A percentile compares a stretch with the other conserved stretches of the same genome.
Evolutionary conservation across 345 rosid species (phyloP).

Genomic region (Angophora floribunda): DNA sequence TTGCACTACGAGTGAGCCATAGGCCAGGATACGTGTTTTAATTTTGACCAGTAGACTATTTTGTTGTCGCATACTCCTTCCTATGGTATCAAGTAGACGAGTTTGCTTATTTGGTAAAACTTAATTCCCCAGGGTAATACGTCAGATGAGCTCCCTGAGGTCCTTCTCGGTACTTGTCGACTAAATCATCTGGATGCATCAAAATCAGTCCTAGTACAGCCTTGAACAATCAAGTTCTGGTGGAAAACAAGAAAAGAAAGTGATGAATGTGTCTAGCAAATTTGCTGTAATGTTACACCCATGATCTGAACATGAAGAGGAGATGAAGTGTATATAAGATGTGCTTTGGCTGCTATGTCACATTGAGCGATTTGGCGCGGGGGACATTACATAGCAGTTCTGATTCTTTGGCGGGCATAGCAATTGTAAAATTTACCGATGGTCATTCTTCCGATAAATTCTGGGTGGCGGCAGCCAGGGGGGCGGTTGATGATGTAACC

Average conservation of each 20-base stretch:
- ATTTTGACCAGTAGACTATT: neutral
- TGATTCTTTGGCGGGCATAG: neutral
- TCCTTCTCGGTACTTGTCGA: constrained; percentile 77
- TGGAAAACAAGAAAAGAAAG: neutral
- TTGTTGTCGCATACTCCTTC: neutral
- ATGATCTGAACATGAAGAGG: neutral
- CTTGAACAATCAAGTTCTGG: neutral
- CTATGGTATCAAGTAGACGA: neutral
- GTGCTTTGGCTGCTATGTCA: neutral
- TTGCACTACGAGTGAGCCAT: neutral
- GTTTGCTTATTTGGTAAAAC: neutral
- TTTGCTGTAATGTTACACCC: neutral
- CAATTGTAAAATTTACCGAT: neutral
- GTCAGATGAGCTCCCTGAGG: constrained; percentile 84
- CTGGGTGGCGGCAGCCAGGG: neutral
- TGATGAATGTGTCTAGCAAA: neutral
- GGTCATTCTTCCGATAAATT: neutral
- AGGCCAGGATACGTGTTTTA: neutral
- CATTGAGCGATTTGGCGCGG: neutral
- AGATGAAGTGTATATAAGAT: neutral
- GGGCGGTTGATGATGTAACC: neutral
- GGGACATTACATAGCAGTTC: neutral
- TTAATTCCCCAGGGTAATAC: constrained; percentile 55
- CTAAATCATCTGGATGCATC: constrained; percentile 55
- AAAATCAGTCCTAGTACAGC: constrained; percentile 35